These are phyloP conservation scores for Cicer yamashitae DNA, from an alignment of 306 rosid genomes.

Conservation along the genomic window DNA sequence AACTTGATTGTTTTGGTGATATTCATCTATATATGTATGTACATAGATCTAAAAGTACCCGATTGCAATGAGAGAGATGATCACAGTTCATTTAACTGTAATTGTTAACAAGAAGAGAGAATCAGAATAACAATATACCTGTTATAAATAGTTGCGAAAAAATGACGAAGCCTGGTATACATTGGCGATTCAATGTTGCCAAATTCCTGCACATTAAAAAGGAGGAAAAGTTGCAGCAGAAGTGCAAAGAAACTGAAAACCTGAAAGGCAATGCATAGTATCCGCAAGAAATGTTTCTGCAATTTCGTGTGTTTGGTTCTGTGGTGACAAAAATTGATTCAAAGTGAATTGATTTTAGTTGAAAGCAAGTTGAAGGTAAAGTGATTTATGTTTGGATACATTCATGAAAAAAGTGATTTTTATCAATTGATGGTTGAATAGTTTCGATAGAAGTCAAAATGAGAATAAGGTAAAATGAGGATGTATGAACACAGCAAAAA, in stretches of 20 bases:
- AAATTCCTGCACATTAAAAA: slow-evolving; percentile 72
- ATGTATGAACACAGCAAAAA: too few relatives aligned
- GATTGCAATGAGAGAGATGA: slow-evolving; percentile 1
- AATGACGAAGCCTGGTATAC: slow-evolving; percentile 77
- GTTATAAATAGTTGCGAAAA: slow-evolving; percentile 72
- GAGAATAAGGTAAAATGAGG: too few relatives aligned
- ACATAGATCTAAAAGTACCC: slow-evolving; percentile 6
- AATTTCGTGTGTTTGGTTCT: too few relatives aligned
- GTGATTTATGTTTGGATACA: too few relatives aligned
- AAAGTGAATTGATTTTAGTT: too few relatives aligned
- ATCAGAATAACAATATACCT: slow-evolving; percentile 54
- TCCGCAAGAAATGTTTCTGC: slow-evolving; percentile 14
- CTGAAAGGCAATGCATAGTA: slow-evolving; percentile 26
- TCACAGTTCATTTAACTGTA: background rate
- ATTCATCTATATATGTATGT: slow-evolving; percentile 7
- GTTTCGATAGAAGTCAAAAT: background rate
- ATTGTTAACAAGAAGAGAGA: slow-evolving; percentile 18
- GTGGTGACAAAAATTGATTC: too few relatives aligned
- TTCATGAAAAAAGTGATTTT: too few relatives aligned
- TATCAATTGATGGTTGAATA: too few relatives aligned
- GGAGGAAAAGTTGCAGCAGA: slow-evolving; percentile 9
- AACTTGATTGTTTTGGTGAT: background rate
- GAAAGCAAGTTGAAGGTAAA: too few relatives aligned
- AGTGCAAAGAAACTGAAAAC: slow-evolving; percentile 25
- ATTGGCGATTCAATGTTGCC: slow-evolving; percentile 89